Evolutionary conservation across 2,329 filamentous ascomycete species (phyloP).

Genomic region (Akanthomyces dipterigenus): DNA sequence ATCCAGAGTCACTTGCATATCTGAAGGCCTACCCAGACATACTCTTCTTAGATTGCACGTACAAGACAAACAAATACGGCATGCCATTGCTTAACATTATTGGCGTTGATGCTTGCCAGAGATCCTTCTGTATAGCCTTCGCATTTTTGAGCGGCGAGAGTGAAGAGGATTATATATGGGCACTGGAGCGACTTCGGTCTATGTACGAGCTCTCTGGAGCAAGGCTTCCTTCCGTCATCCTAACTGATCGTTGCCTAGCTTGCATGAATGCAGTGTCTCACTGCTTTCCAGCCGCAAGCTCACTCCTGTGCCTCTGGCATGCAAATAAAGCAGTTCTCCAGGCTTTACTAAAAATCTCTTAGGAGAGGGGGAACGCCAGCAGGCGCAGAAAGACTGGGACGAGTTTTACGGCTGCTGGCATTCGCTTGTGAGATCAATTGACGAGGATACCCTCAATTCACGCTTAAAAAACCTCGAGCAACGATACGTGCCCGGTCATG

Average conservation of each 20-base stretch:
- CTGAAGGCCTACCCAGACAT: conserved; percentile 17
- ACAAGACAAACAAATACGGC: conserved; percentile 20
- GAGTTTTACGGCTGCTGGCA: conserved; percentile 15
- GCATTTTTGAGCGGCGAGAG: conserved; percentile 16
- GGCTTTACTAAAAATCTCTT: neutral
- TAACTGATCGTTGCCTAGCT: no score
- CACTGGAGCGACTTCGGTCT: conserved; percentile 12
- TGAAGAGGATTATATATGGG: conserved; percentile 15
- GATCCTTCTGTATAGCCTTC: conserved; percentile 19
- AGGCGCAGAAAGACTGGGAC: conserved; percentile 10
- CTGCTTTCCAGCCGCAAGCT: no score
- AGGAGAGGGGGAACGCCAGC: neutral
- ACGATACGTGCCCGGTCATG: conserved; percentile 12
- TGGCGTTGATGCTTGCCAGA: conserved; percentile 15
- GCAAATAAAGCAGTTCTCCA: no score
- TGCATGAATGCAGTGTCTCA: no score
- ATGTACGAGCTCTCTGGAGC: conserved; percentile 13
- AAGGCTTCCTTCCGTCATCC: conserved; percentile 14
- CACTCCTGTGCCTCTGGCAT: no score
- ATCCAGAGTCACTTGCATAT: conserved; percentile 18
- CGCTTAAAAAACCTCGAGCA: conserved; percentile 14
- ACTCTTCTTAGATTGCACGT: conserved; percentile 18
- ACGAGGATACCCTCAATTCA: conserved; percentile 13
- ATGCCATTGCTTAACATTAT: conserved; percentile 20
- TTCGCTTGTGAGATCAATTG: conserved; percentile 14